These are phyloP conservation scores for Pilatotrama ljubarskyi DNA, from an alignment of 768 basidiomycete species.

Conservation along the genomic window DNA sequence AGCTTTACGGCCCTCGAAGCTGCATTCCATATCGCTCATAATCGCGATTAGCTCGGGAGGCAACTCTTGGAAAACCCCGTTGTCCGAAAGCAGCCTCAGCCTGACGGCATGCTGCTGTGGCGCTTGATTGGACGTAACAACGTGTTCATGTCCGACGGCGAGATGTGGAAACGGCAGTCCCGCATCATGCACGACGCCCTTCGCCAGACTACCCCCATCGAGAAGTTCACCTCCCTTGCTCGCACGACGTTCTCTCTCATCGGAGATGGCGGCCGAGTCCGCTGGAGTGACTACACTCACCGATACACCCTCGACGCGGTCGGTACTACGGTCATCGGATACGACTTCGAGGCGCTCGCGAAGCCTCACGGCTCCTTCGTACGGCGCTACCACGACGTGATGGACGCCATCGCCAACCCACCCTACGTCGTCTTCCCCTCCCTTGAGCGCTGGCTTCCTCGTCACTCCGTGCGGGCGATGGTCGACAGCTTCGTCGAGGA, in stretches of 20 bases:
- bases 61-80: slow-evolving; percentile 4
- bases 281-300: slow-evolving; percentile 29
- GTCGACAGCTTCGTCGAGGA: slow-evolving; percentile 8
- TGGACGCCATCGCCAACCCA: slow-evolving; percentile 10
- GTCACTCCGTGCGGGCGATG: slow-evolving; percentile 1
- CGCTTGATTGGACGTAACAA: slow-evolving; percentile 38
- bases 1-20: neutral
- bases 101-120: slow-evolving; percentile 38
- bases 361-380: slow-evolving; percentile 16
- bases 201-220: slow-evolving; percentile 35
- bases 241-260: slow-evolving; percentile 35
- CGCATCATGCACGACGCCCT: slow-evolving; percentile 37
- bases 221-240: slow-evolving; percentile 34
- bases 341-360: slow-evolving; percentile 21
- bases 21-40: neutral
- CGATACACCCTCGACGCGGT: slow-evolving; percentile 22
- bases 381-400: slow-evolving; percentile 13
- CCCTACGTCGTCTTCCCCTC: slow-evolving; percentile 12
- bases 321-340: slow-evolving; percentile 15
- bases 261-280: slow-evolving; percentile 31
- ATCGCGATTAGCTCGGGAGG: slow-evolving; percentile 1
- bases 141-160: slow-evolving; percentile 41
- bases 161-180: slow-evolving; percentile 40
- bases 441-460: slow-evolving; percentile 13
- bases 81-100: slow-evolving; percentile 28